Percentiles rank a stretch among this genome's conserved stretches.
Conservation (phyloP, 495 filamentous ascomycete species). For the Hypoxylon lienhwacheense region DNA sequence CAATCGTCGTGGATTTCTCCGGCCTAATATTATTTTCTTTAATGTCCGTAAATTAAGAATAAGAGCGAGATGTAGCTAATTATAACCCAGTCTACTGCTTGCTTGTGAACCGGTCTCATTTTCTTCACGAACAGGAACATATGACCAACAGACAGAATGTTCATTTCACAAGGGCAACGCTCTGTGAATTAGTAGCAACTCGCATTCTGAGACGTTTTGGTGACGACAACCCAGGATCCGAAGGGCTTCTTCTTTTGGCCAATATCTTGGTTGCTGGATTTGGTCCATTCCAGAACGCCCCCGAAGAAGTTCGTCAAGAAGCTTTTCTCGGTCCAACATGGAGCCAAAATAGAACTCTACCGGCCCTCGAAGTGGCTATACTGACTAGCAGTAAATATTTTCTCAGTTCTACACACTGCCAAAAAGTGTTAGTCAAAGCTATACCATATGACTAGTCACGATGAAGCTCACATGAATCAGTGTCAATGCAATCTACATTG, state of each 20-base stretch:
- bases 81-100: conserved; percentile 58
- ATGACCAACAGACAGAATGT: conserved; percentile 71
- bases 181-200: conserved; percentile 70
- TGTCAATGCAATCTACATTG: conserved; percentile 69
- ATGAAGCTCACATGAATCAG: conserved; percentile 30
- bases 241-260: conserved; percentile 66
- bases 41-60: not conserved
- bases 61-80: conserved; percentile 10
- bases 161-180: conserved; percentile 63
- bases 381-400: conserved; percentile 68
- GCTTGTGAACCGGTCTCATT: conserved; percentile 70
- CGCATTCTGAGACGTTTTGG: conserved; percentile 67
- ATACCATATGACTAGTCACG: not conserved
- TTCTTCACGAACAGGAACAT: conserved; percentile 65
- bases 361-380: conserved; percentile 71
- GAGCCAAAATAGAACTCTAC: conserved; percentile 61
- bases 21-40: not conserved
- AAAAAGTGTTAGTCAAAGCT: conserved; percentile 57
- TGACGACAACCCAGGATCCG: conserved; percentile 63
- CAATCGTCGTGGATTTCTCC: not conserved
- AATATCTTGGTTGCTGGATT: conserved; percentile 74
- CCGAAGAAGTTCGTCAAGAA: conserved; percentile 55
- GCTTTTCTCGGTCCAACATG: conserved; percentile 50
- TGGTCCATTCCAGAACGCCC: conserved; percentile 71
- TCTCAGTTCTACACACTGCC: conserved; percentile 66